A percentile compares a stretch with the other conserved stretches of the same genome.
These are phyloP conservation scores for Dalbergia oliveri DNA, from an alignment of 306 rosid genomes.

Conservation along the genomic window DNA sequence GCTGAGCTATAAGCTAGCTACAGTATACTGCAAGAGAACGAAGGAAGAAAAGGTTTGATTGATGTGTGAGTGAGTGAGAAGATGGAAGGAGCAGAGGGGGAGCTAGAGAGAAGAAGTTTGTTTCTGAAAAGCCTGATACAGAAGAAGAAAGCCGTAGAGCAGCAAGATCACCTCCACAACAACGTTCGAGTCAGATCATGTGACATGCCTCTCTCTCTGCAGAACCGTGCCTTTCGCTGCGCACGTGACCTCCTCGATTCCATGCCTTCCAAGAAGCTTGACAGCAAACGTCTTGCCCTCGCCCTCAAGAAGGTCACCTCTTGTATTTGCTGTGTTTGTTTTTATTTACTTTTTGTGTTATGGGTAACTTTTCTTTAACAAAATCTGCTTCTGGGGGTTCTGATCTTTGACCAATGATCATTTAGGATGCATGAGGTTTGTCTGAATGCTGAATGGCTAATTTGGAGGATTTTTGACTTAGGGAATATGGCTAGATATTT, in stretches of 20 bases:
- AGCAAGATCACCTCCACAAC: conserved; percentile 48
- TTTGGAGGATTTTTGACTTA: conserved; percentile 32
- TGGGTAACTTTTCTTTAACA: not conserved
- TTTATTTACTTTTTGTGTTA: not conserved
- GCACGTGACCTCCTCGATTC: conserved; percentile 80
- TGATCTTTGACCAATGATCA: not conserved
- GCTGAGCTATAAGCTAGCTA: not conserved
- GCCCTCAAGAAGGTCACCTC: conserved; percentile 83
- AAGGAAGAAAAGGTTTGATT: conserved; percentile 8
- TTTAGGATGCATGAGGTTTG: not conserved
- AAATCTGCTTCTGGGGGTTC: conserved; percentile 35
- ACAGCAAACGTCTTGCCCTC: conserved; percentile 82
- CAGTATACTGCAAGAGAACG: not conserved
- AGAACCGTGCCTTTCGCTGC: conserved; percentile 77
- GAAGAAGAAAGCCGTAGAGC: conserved; percentile 83
- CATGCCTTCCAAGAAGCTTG: conserved; percentile 85
- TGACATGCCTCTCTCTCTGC: conserved; percentile 81
- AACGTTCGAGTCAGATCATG: conserved; percentile 75
- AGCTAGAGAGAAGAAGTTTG: conserved; percentile 89
- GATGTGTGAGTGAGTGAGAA: not conserved
- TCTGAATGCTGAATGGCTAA: conserved; percentile 2
- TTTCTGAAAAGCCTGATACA: conserved; percentile 75
- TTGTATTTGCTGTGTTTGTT: not conserved
- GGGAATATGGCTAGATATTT: conserved; percentile 17
- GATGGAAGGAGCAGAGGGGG: conserved; percentile 85